Evolutionary conservation across 768 basidiomycete genomes (phyloP), one percentile per base, ranked within the genome.

Genomic region (Hydnum rufescens): DNA sequence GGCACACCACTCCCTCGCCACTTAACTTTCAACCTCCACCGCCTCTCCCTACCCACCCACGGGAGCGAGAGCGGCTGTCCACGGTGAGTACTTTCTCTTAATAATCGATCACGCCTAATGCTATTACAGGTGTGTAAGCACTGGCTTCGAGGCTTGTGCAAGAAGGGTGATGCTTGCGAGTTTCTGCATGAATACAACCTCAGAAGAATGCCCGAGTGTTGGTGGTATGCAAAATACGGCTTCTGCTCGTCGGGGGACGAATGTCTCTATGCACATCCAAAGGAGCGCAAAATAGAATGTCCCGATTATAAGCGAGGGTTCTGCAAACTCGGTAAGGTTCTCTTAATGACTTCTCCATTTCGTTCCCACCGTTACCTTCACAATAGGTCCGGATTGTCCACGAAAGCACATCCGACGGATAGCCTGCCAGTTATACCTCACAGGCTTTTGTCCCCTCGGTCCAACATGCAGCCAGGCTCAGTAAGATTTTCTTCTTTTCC

Each of bases 121-220:
- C 71, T 88, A 42, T 76, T 82, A 22, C 95, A 93, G 2, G 92
- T 99, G 18, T 99, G 95, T 70, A 97, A 97, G 67, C 95, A 97
- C 68, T 97, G 93, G 84, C 76, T 99, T 42, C 77, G 95, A 53
- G 95, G 95, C 13, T 72, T 99, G 18, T 97, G 95, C 68, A 97
- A 97, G 69, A 97, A 97, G 65, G 93, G 90, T 51, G 85, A 92
- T 62, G 81, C 83, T 25, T 99, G 95, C 68, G 95, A 97, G 68
- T 99, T 97, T 66, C 73, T 97, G 63, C 95, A 99, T 67, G 95
- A 97, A 68, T 99, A 96, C 70, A 95, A 97, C 64, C 74, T 99
- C 49, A 70, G 95, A 54, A 81, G 87, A 55, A 97, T 97, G 92
- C 95, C 95, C 4, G 88, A 96, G 64, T 97, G 95, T 61, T 95